Base-by-base conservation (phyloP, 495 filamentous ascomycete species). In the Penicillium arizonense region DNA sequence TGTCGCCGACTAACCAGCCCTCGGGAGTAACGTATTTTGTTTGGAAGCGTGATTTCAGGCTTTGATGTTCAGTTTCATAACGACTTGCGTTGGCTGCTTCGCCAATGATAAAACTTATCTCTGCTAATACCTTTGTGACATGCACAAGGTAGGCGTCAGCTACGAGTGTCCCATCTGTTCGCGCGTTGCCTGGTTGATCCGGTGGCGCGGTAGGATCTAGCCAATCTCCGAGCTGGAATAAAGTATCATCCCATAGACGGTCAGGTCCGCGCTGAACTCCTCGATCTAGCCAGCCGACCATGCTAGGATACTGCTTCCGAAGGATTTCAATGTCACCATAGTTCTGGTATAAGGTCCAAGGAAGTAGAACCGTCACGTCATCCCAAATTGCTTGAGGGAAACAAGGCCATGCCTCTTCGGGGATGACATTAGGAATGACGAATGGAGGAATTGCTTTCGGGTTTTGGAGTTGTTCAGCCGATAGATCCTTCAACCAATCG, bases 91-190 rank as follows among this genome's bases (percentile, higher is more conserved):
- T 71, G 5, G 54, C 61, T 0, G 54, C 37, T 5, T 67, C 28
- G 2, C 63, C 67, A 5, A 81, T 60, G 6, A 65, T 50, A 0
- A 24, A 13, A 11, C 50, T 53, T 3, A 65, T 57, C 12, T 64
- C 34, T 4, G 66, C 58, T 4, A 74, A 56, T 0, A 79, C 26
- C n/a, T 53, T 52, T 0, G 77, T 79, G 4, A 79, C 70, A 44
- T 78, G 73, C 0, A 79, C 67, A 13, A 83, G 71, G 60, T 81
- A 83, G 8, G 78, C 74, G 38, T 83, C 77, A 12, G 77, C 74
- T 1, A 81, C 76, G 5, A 78, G 67, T 6, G 62, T 63, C 0
- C 71, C 63, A 36, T 74, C 68, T 4, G 78, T 79, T 9, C 68
- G 70, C 5, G 65, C 65, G 47, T 68, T 41, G 0, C 71, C 75